Percentiles rank a stretch among this genome's conserved stretches.
Conservation (phyloP, 805 yeast genomes). For the Kazachstania martiniae region DNA sequence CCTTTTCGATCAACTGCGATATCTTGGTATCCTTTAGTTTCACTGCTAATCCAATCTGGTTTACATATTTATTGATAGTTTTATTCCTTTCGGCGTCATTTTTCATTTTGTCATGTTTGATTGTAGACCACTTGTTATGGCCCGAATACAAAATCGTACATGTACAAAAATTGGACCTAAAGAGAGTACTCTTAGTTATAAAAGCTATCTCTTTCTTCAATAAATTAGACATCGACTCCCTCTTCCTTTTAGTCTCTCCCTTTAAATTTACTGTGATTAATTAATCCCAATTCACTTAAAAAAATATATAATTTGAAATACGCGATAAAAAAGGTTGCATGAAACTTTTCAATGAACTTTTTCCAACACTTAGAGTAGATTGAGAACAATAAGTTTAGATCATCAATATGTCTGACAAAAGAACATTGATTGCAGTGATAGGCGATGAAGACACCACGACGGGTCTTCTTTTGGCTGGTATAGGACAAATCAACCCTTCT, state of each 20-base stretch:
- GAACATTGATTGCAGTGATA: constrained; percentile 82
- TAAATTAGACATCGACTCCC: too few species aligned
- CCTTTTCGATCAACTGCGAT: constrained; percentile 55
- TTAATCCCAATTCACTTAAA: too few species aligned
- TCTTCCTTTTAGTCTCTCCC: too few species aligned
- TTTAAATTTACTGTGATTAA: too few species aligned
- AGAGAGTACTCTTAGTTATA: not conserved
- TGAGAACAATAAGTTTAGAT: not conserved
- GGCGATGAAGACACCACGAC: constrained; percentile 98
- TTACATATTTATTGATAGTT: constrained; percentile 59
- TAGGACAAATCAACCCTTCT: constrained; percentile 60
- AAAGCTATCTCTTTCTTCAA: not conserved
- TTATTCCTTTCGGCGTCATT: constrained; percentile 74
- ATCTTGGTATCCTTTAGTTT: constrained; percentile 50
- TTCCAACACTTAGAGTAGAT: too few species aligned
- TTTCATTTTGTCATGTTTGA: constrained; percentile 87
- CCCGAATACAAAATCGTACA: constrained; percentile 35
- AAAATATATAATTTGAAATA: too few species aligned
- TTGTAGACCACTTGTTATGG: constrained; percentile 92
- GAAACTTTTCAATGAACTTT: too few species aligned
- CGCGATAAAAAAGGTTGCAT: too few species aligned
- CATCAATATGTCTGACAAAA: constrained; percentile 34
- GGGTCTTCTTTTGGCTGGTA: constrained; percentile 89
- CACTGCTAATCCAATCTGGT: constrained; percentile 65
- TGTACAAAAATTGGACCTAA: not conserved